phyloP scores from a whole-genome alignment of 1,284 basidiomycete species.

The Ustilago trichophora region DNA sequence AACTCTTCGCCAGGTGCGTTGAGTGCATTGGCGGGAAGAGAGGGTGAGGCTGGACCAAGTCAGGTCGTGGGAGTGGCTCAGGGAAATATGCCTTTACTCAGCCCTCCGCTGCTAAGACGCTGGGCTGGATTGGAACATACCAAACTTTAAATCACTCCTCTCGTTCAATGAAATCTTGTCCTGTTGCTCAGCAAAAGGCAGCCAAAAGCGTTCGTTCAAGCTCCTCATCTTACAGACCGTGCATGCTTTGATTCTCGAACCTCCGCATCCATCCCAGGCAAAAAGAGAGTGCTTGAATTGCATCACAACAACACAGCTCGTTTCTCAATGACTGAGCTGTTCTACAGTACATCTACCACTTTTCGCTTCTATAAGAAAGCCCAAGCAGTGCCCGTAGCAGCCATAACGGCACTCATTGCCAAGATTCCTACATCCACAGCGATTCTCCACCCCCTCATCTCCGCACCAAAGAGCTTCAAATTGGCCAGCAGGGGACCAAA shows the following conservation, averaged over 20 bases:
- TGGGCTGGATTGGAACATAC: constrained; percentile 46
- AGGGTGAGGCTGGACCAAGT: background rate
- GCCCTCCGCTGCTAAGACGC: constrained; percentile 30
- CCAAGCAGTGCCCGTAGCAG: constrained; percentile 56
- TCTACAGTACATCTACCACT: too few species aligned
- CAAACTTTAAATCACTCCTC: constrained; percentile 24
- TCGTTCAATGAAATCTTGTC: too few species aligned
- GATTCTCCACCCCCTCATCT: constrained; percentile 37
- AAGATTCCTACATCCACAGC: constrained; percentile 50
- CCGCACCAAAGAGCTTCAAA: constrained; percentile 43
- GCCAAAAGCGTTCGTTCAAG: background rate
- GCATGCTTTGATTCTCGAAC: too few species aligned
- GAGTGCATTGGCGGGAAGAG: background rate
- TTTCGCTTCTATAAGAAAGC: constrained; percentile 55
- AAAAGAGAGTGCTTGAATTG: too few species aligned
- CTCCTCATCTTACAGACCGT: too few species aligned
- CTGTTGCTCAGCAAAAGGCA: too few species aligned
- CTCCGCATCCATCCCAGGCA: too few species aligned
- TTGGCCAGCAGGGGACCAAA: constrained; percentile 60
- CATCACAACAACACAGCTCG: too few species aligned
- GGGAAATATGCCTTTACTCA: constrained; percentile 19
- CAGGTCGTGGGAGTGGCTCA: background rate
- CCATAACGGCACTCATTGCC: constrained; percentile 46
- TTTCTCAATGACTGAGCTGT: too few species aligned
- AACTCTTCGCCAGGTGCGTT: too few species aligned